Conservation (phyloP, 129 eudicot genomes). For the Heracleum sosnowskyi region DNA sequence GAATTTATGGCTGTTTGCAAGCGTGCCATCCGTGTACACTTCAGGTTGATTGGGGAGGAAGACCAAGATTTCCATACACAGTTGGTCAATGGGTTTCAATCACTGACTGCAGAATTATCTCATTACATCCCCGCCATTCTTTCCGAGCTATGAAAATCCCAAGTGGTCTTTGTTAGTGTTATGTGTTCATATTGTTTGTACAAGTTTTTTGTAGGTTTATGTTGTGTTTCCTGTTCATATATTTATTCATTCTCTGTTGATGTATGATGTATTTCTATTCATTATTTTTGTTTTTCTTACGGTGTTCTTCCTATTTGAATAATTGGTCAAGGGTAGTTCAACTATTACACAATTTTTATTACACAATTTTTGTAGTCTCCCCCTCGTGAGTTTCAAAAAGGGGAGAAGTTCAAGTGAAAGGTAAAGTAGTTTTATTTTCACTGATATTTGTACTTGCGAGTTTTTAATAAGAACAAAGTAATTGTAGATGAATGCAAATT, state of each 20-base stretch:
- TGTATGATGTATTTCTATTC: not conserved
- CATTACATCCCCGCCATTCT: slow-evolving; percentile 99
- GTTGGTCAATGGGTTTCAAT: slow-evolving; percentile 95
- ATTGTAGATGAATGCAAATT: too few species aligned
- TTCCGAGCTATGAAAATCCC: slow-evolving; percentile 63
- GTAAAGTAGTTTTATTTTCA: too few species aligned
- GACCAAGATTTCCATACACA: slow-evolving; percentile 99
- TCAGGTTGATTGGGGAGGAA: slow-evolving; percentile 94
- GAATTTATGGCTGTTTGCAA: slow-evolving; percentile 99
- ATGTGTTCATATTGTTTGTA: slow-evolving; percentile 15
- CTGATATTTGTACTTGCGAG: too few species aligned
- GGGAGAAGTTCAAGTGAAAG: too few species aligned
- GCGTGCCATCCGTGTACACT: slow-evolving; percentile 95
- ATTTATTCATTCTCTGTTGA: not conserved
- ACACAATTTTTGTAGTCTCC: too few species aligned
- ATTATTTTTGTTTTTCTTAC: not conserved
- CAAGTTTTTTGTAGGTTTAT: not conserved
- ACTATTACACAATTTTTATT: too few species aligned
- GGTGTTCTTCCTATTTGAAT: not conserved
- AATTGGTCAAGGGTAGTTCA: not conserved
- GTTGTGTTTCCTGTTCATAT: slow-evolving; percentile 3
- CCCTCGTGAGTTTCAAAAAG: too few species aligned
- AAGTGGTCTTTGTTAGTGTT: slow-evolving; percentile 2
- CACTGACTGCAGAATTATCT: slow-evolving; percentile 92
- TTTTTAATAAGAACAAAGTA: too few species aligned